Percentiles rank a stretch among this genome's conserved stretches.
Conservation (phyloP, 1,284 basidiomycete species). For the Trametes sp. region DNA sequence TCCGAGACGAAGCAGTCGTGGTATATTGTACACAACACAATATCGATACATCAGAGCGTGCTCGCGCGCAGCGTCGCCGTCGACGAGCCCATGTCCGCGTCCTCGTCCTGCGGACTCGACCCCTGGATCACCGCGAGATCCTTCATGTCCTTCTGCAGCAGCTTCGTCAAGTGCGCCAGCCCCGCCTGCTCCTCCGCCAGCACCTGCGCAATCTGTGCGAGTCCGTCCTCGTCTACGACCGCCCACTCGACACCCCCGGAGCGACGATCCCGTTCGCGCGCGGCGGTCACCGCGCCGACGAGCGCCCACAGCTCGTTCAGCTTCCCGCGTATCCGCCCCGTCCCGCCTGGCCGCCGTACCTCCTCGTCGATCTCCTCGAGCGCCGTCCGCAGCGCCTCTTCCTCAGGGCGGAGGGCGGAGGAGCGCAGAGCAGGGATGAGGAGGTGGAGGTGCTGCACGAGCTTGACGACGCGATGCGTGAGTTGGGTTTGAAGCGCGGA, state of each 20-base stretch:
- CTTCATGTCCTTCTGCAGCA: constrained; percentile 71
- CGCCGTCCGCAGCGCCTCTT: constrained; percentile 73
- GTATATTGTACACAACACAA: constrained; percentile 26
- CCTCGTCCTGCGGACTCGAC: constrained; percentile 48
- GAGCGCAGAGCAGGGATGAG: constrained; percentile 82
- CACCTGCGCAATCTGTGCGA: constrained; percentile 81
- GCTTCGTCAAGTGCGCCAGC: constrained; percentile 79
- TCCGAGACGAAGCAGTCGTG: background rate
- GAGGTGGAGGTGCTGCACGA: constrained; percentile 81
- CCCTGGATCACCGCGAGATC: constrained; percentile 79
- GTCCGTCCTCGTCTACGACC: constrained; percentile 84
- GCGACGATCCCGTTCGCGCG: constrained; percentile 59
- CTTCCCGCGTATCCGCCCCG: constrained; percentile 74
- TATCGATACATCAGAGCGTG: constrained; percentile 40
- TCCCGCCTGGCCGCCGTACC: constrained; percentile 61
- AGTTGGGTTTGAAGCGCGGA: constrained; percentile 76
- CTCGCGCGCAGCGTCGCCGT: constrained; percentile 48
- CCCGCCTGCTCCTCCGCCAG: constrained; percentile 83
- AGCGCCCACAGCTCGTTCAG: constrained; percentile 88
- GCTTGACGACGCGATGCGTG: constrained; percentile 74
- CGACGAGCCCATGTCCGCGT: constrained; percentile 40
- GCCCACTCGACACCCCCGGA: constrained; percentile 73
- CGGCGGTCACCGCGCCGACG: constrained; percentile 79
- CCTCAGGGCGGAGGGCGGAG: constrained; percentile 82
- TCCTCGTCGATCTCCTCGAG: constrained; percentile 84